phyloP scores from a whole-genome alignment of 371 early-diverging fungal species.

The Haplosporangium sp. region DNA sequence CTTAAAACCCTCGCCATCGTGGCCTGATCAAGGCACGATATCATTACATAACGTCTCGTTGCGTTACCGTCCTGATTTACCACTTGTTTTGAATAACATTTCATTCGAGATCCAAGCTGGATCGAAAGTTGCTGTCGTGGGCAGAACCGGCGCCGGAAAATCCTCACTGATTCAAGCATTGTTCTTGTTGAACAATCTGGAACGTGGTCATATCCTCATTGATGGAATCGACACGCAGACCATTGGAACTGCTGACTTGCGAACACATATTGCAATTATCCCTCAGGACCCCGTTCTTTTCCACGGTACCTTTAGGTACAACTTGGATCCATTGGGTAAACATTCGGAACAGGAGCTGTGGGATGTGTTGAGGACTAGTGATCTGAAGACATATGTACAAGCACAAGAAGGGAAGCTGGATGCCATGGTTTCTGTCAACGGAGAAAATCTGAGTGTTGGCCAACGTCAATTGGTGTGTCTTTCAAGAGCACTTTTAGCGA shows the following conservation, averaged over 20 bases:
- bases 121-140: conserved; percentile 92
- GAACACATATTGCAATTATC: conserved; percentile 87
- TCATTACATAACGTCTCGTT: conserved; percentile 68
- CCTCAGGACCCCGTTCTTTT: conserved; percentile 97
- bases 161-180: conserved; percentile 86
- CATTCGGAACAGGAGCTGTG: conserved; percentile 70
- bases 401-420: conserved; percentile 61
- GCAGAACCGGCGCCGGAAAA: conserved; percentile 96
- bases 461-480: conserved; percentile 74
- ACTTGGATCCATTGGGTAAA: conserved; percentile 75
- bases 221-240: conserved; percentile 88
- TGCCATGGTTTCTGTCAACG: conserved; percentile 55
- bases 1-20: conserved; percentile 61
- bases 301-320: conserved; percentile 72
- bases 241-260: conserved; percentile 83
- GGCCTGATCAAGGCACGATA: conserved; percentile 69
- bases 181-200: conserved; percentile 93
- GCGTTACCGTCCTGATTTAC: conserved; percentile 68
- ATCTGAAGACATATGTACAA: conserved; percentile 63
- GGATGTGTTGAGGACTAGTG: conserved; percentile 66
- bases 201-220: conserved; percentile 71
- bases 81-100: conserved; percentile 65
- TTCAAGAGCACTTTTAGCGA: conserved; percentile 66
- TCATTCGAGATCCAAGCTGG: conserved; percentile 72
- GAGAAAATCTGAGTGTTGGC: conserved; percentile 72